Base-by-base conservation (phyloP, 192 early-diverging fungal species). In the Chytriomyces sp. region DNA sequence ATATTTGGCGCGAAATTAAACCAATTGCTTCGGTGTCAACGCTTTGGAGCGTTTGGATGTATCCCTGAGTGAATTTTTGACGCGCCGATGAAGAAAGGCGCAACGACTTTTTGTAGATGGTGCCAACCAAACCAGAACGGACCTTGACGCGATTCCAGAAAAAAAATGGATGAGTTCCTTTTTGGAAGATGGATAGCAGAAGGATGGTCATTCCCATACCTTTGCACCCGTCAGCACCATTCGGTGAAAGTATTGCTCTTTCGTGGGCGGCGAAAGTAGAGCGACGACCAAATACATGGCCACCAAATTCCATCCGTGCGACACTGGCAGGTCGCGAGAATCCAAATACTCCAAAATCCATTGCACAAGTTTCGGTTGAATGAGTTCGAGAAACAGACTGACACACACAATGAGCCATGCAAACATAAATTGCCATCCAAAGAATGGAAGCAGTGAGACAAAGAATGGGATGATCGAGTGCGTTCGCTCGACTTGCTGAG, bases 81-180 rank as follows among this genome's bases (percentile, higher is more conserved):
- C 77, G 77, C 13, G 82, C 76, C 8, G 66, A 43, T 0, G 77
- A 59, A 20, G 82, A 80, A 28, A 83, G 72, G 5, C 72, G 63
- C 24, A 83, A 48, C 13, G 61, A 10, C 50, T 83, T 83, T 20
- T 61, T 49, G 65, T 80, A 83, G 1, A 83, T 73, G 66, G 79
- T 77, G 28, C 76, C 79, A 9, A 75, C 61, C 5, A 83, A n/a
- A 20, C 64, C 74, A 8, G 74, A 67, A 13, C 74, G 62, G 24
- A 76, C 5, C 45, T 69, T 57, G 16, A 57, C 53, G 3, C 20
- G 53, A 64, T 26, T 23, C 3, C 13, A 64, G 3, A 23, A 64
- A 64, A 64, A 64, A 26, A 64, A 43, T 0, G 53, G 16, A 57
- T 64, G 11, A 26, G 26, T 2, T 64, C 6, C 35, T 1, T 35